A percentile compares a stretch with the other conserved stretches of the same genome.
Conservation (phyloP, 495 filamentous ascomycete genomes). For the Cryomyces minteri region DNA sequence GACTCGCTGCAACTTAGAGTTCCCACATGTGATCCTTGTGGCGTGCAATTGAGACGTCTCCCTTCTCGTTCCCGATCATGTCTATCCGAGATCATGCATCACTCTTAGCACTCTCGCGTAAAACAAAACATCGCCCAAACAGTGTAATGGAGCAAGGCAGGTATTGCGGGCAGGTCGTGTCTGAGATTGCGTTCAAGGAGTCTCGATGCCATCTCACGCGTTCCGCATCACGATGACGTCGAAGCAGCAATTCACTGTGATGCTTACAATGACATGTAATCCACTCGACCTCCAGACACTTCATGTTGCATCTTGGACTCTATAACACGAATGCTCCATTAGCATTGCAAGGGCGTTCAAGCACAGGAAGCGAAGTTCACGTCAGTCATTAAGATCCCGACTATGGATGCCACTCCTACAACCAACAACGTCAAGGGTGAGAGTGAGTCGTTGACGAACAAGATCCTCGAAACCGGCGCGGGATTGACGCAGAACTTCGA, state of each 20-base stretch:
- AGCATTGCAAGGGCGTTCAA: not conserved
- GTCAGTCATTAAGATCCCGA: not conserved
- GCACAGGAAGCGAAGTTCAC: too few species aligned
- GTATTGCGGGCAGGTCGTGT: too few species aligned
- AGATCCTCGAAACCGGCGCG: slow-evolving; percentile 48
- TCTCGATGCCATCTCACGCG: too few species aligned
- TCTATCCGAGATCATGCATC: too few species aligned
- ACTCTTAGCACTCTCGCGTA: too few species aligned
- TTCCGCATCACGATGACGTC: not conserved
- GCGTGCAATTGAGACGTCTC: too few species aligned
- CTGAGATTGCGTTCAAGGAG: too few species aligned
- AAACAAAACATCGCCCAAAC: too few species aligned
- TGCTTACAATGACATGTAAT: not conserved
- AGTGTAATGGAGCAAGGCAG: too few species aligned
- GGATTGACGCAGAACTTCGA: slow-evolving; percentile 44
- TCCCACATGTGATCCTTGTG: too few species aligned
- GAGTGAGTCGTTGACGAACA: slow-evolving; percentile 33
- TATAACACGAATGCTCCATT: not conserved
- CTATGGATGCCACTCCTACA: slow-evolving; percentile 10
- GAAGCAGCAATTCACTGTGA: not conserved
- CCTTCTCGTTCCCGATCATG: too few species aligned
- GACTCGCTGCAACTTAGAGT: too few species aligned
- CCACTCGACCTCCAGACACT: not conserved
- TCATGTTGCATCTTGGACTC: not conserved
- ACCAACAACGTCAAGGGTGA: slow-evolving; percentile 27